Evolutionary conservation across 2,329 filamentous ascomycete species (phyloP).

Genomic region (Didymella arachidicola): DNA sequence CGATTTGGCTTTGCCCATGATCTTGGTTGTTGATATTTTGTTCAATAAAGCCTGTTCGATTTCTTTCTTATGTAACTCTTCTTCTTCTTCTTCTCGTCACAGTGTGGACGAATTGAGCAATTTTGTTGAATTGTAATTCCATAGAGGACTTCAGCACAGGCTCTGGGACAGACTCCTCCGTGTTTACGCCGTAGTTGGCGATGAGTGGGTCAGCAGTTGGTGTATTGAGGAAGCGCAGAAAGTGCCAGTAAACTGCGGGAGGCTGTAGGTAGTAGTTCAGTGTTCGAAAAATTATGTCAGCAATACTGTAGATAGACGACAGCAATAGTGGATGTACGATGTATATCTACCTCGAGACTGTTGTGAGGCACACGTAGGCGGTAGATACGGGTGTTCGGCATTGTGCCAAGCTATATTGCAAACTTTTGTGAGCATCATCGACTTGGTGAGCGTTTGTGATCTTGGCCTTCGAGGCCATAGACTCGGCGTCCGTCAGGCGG

Average conservation of each 20-base stretch:
- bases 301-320: neutral
- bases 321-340: neutral
- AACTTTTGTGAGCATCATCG: constrained; percentile 2
- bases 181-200: constrained; percentile 38
- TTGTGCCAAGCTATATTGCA: constrained; percentile 10
- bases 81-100: constrained; percentile 33
- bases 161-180: constrained; percentile 42
- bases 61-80: constrained; percentile 22
- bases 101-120: constrained; percentile 35
- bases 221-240: neutral
- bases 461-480: constrained; percentile 6
- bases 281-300: neutral
- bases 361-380: neutral
- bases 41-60: constrained; percentile 1
- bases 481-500: neutral
- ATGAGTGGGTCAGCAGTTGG: constrained; percentile 7
- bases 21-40: neutral
- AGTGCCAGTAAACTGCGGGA: too few species aligned
- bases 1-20: constrained; percentile 34
- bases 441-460: neutral
- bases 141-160: constrained; percentile 41
- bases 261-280: neutral
- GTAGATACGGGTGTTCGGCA: constrained; percentile 11
- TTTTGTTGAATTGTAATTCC: constrained; percentile 28
- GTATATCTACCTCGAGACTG: neutral